Conservation (phyloP, 2,329 filamentous ascomycete genomes). For the Pseudogymnoascus sp. region DNA sequence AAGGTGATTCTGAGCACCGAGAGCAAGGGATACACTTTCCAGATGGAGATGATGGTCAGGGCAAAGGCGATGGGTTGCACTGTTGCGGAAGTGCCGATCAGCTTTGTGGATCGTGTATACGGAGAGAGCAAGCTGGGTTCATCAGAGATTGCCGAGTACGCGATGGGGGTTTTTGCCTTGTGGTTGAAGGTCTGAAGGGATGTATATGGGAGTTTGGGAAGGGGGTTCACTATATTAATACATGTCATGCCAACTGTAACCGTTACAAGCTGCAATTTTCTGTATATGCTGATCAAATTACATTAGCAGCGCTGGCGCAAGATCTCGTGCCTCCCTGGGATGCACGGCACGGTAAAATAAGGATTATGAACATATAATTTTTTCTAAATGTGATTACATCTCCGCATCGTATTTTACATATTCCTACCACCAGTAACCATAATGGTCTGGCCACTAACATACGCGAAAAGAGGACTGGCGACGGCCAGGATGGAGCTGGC, state of each 20-base stretch:
- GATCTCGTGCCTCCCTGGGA: not conserved
- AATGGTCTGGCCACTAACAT: slow-evolving; percentile 81
- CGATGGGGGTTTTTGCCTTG: slow-evolving; percentile 70
- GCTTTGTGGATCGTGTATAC: slow-evolving; percentile 90
- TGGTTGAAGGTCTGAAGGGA: slow-evolving; percentile 63
- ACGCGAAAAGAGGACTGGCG: slow-evolving; percentile 72
- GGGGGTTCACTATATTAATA: slow-evolving; percentile 2
- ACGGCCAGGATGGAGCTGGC: slow-evolving; percentile 70
- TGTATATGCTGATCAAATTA: not conserved
- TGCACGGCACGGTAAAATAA: not conserved
- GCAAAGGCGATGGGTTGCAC: slow-evolving; percentile 93
- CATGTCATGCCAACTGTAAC: slow-evolving; percentile 2
- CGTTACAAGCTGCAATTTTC: not conserved
- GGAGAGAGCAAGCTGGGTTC: slow-evolving; percentile 92
- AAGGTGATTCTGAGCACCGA: slow-evolving; percentile 86
- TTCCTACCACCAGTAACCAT: slow-evolving; percentile 72
- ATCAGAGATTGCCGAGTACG: slow-evolving; percentile 93
- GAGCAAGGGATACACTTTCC: slow-evolving; percentile 96
- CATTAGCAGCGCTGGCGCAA: not conserved
- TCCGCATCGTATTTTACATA: slow-evolving; percentile 33
- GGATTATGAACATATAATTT: not conserved
- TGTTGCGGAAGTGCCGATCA: slow-evolving; percentile 92
- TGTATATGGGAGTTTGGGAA: slow-evolving; percentile 4
- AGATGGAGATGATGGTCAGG: slow-evolving; percentile 99
- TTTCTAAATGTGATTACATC: not conserved